These are phyloP conservation scores for Rhizophlyctis rosea DNA, from an alignment of 192 early-diverging fungal species.

Conservation along the genomic window DNA sequence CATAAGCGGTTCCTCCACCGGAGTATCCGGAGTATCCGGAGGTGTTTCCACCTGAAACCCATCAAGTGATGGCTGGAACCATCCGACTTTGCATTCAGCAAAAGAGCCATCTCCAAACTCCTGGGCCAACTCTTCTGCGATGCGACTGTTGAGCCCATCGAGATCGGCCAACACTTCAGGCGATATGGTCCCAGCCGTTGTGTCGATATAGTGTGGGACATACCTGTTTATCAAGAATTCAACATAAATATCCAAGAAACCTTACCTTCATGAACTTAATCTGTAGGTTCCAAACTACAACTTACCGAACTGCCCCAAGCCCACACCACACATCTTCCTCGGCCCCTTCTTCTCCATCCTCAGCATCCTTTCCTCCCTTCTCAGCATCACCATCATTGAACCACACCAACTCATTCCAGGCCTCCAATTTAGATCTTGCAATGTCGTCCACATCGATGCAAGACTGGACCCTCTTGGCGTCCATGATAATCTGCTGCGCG, in stretches of 20 bases:
- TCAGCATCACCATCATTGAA: no score
- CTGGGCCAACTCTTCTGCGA: background rate
- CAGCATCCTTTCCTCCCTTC: background rate
- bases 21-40: background rate
- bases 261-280: no score
- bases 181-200: constrained; percentile 6
- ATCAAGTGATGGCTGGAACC: no score
- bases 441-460: no score
- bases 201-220: constrained; percentile 25
- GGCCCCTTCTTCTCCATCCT: background rate
- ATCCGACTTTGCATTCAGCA: no score
- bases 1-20: background rate
- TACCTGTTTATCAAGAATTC: constrained; percentile 13
- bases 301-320: constrained; percentile 16
- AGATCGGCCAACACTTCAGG: constrained; percentile 13
- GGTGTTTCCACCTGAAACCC: background rate
- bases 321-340: constrained; percentile 12
- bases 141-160: constrained; percentile 12
- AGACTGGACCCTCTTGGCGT: no score
- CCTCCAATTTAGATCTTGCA: background rate
- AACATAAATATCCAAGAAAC: no score
- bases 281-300: background rate
- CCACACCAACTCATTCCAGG: background rate
- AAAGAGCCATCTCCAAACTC: background rate
- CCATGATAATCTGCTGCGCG: no score